Base-by-base conservation (phyloP, 2,329 filamentous ascomycete species). In the Lachnellula hyalina region DNA sequence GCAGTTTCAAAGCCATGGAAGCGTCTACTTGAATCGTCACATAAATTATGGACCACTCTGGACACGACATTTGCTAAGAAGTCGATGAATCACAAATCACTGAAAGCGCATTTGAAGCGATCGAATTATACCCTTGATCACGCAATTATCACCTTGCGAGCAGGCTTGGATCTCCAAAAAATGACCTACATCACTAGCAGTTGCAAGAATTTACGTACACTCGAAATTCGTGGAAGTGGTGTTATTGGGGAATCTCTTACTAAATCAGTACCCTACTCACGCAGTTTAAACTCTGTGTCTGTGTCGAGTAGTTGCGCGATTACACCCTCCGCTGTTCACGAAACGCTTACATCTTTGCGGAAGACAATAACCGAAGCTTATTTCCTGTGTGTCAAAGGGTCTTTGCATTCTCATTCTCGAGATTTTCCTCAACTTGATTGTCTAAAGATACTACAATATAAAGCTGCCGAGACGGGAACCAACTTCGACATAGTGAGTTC, bases 1-100 rank as follows among this genome's bases (percentile, higher is more conserved):
- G 59, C 61, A 5, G 67, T 70, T 32, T 63, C 60, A 14, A 65
- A 64, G 35, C 47, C 59, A 36, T 70, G 68, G 68, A 69, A 66
- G 42, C 47, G 38, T 1, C 46, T 68, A 25, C 55, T 70, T 4
- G 67, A 68, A 50, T 63, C 62, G 9, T 63, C 55, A n/a, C 59
- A 59, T 41, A 59, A 63, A 17, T 55, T 70, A 5, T 70, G 68
- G 68, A 65, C 63, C 2, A 63, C 51, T 3, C 47, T 70, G 5
- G 67, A 70, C 55, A 67, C 62, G 3, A 63, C 56, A 4, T 35
- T 47, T 38, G 53, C 57, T 23, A 48, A 47, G 46, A 63, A 50
- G 45, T 9, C 45, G 0, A 54, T 68, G 23, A 61, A 48, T 15
- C 47, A 59, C 25, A 63, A 55, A 15, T 61, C 66, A 4, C 32